Evolutionary conservation across 1,284 basidiomycete genomes (phyloP).

Genomic region (Fistulina hepatica): DNA sequence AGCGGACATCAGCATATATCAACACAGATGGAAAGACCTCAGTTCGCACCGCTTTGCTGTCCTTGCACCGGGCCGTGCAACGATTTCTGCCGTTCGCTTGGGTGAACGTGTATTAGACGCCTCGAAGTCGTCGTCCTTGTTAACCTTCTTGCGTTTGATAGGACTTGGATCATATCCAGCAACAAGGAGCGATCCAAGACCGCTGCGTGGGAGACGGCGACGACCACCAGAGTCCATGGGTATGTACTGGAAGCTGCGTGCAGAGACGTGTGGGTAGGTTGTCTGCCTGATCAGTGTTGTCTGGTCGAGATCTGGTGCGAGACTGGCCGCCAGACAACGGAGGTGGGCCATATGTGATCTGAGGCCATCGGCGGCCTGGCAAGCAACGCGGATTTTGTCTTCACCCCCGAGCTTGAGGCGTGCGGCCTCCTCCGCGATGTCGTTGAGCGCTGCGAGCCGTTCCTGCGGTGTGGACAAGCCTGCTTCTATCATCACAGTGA

Average conservation of each 20-base stretch:
- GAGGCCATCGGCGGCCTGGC: slow-evolving; percentile 87
- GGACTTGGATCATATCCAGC: slow-evolving; percentile 43
- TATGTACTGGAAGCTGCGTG: slow-evolving; percentile 52
- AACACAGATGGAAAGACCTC: slow-evolving; percentile 6
- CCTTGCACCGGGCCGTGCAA: too few species aligned
- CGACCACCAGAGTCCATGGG: slow-evolving; percentile 49
- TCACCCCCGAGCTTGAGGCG: slow-evolving; percentile 93
- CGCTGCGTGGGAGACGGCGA: slow-evolving; percentile 32
- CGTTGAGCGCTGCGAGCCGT: slow-evolving; percentile 78
- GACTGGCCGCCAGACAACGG: slow-evolving; percentile 45
- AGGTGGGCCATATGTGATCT: slow-evolving; percentile 65
- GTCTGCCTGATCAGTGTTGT: slow-evolving; percentile 50
- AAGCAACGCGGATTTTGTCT: slow-evolving; percentile 97
- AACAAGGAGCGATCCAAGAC: slow-evolving; percentile 37
- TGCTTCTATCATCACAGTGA: slow-evolving; percentile 71
- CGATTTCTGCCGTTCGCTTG: slow-evolving; percentile 1
- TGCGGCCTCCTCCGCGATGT: slow-evolving; percentile 89
- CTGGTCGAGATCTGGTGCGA: slow-evolving; percentile 61
- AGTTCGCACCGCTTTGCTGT: slow-evolving; percentile 48
- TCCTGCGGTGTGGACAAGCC: slow-evolving; percentile 60
- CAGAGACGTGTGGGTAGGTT: slow-evolving; percentile 61
- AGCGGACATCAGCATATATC: slow-evolving; percentile 7
- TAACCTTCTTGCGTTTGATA: slow-evolving; percentile 49
- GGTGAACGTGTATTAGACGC: too few species aligned
- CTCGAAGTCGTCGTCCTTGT: slow-evolving; percentile 37